Base-by-base conservation (phyloP, 2,329 filamentous ascomycete species). In the Cordyceps javanica region DNA sequence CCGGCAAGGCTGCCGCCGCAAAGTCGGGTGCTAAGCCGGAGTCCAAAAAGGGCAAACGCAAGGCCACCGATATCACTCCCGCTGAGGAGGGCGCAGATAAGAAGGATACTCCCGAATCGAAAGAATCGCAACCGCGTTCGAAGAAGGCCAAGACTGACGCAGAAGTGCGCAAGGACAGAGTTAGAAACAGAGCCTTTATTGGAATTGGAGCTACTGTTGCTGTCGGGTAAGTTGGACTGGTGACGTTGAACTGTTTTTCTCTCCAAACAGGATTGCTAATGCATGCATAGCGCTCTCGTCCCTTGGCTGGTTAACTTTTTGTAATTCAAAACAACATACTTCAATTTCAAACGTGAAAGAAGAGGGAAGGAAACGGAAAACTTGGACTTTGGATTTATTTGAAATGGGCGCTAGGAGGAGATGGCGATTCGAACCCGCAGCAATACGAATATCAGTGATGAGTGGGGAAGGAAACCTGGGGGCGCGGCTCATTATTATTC, bases 161-260 rank as follows among this genome's bases (percentile, higher is more conserved):
- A 45, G 88, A 94, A 72, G 72, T 95, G 64, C 87, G 87, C 72
- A 92, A 91, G 75, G 88, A 95, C 74, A 89, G 86, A 68, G 90
- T 97, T 63, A 87, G 90, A 74, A 90, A 87, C 72, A 85, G 91
- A 68, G 91, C 94, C 48, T 77, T 96, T 60, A 81, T 96, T 62
- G 93, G 94, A 59, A 83, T 97, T 55, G 90, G 87, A 61, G 91
- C 91, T 59, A 94, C 90, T 48, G 81, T 97, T 70, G 90, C 90
- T 58, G 82, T 97, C 72, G 92, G 92, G 94, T 97, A 83, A 77
- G 91, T 55, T 16, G 32, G 16, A 38, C 88, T 42, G 49, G 21
- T 34, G 14, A 38, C 14, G 5, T 34, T 36, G 13, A 46, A n/a
- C n/a, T n/a, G n/a, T n/a, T n/a, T n/a, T n/a, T n/a, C n/a, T 16